Conservation (phyloP, 1,284 basidiomycete species). For the Chalciporus piperatoides region DNA sequence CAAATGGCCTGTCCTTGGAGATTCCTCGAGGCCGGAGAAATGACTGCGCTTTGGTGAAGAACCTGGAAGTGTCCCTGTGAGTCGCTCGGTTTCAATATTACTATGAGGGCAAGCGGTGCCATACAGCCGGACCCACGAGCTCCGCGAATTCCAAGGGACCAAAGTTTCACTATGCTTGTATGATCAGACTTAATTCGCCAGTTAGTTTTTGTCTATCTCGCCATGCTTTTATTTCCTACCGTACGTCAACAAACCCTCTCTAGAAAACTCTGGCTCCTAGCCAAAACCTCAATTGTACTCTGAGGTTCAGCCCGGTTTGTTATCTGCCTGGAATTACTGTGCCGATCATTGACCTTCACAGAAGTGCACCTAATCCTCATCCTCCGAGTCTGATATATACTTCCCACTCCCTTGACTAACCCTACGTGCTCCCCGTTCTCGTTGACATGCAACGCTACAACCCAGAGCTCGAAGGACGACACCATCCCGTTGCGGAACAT, state of each 20-base stretch:
- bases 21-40: conserved; percentile 27
- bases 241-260: conserved; percentile 27
- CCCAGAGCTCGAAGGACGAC: conserved; percentile 14
- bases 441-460: conserved; percentile 30
- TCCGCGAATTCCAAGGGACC: conserved; percentile 33
- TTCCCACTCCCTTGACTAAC: background rate
- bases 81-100: conserved; percentile 29
- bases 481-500: conserved; percentile 28
- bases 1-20: conserved; percentile 19
- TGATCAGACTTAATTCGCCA: conserved; percentile 34
- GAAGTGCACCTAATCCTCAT: conserved; percentile 10
- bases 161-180: conserved; percentile 28
- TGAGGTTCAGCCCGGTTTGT: conserved; percentile 28
- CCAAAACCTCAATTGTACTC: conserved; percentile 15
- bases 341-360: conserved; percentile 29
- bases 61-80: conserved; percentile 19
- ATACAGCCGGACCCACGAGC: conserved; percentile 26
- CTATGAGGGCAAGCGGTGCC: conserved; percentile 28
- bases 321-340: conserved; percentile 22
- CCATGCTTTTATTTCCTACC: conserved; percentile 35
- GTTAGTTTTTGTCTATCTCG: conserved; percentile 26
- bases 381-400: conserved; percentile 11
- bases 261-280: conserved; percentile 27
- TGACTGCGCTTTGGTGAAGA: conserved; percentile 21
- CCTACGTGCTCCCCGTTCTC: conserved; percentile 7